Base-by-base conservation (phyloP, 78 protist genomes). In the Anaeramoeba flamelloides region DNA sequence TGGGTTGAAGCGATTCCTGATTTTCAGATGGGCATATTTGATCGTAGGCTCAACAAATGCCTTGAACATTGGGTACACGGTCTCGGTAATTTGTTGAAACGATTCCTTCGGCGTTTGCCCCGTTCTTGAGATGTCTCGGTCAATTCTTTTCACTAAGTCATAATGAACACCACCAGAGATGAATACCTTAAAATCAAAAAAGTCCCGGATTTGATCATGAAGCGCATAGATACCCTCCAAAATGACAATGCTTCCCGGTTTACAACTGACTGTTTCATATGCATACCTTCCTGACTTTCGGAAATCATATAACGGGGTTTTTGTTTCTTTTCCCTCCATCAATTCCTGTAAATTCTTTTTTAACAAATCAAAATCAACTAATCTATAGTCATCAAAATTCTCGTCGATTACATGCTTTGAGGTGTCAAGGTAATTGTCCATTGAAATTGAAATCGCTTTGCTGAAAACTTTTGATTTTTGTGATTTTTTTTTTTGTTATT, bases 81-180 rank as follows among this genome's bases (percentile, higher is more conserved):
- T 86, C 69, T 86, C 85, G 36, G 89, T 85, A 31, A 86, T 85
- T 74, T 86, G 89, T 41, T 77, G 84, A 4, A 86, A 65, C 22
- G 87, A 78, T 65, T 86, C 89, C 80, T 84, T 83, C 76, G 87
- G 85, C 41, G 81, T 83, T 69, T 86, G 89, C 40, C 89, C 89
- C 0, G 87, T 85, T 36, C 89, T 78, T 8, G 38, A 74, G 36
- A 86, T 85, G 40, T 86, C 89, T 39, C 89, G 41, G 40, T 84
- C 78, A 30, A 86, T 81, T 30, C 89, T 80, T 53, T 86, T 86
- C 65, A 86, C 81, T 17, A 86, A 65, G 77, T 86, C 89, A 38
- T 81, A 86, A 40, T 86, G 89, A 76, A 86, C 89, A 37, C 89
- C 89, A 39, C 89, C 89, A 0, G 85, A 81, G n/a, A 86, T 84